Percentiles rank a stretch among this genome's conserved stretches.
These are phyloP conservation scores for Leccinum solheimii DNA, from an alignment of 1,284 basidiomycete genomes.

Conservation along the genomic window DNA sequence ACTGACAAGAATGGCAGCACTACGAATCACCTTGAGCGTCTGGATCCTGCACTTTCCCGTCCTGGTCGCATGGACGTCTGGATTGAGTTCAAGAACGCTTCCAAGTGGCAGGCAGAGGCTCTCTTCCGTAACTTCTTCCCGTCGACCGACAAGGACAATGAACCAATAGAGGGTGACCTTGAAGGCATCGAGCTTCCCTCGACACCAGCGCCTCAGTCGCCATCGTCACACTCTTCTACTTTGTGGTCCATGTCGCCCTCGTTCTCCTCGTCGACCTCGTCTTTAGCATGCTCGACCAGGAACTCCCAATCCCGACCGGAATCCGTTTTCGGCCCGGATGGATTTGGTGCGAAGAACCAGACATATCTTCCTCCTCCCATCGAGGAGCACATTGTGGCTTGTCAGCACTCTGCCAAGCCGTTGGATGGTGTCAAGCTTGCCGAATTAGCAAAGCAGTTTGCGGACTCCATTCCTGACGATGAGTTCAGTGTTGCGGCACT, in stretches of 20 bases:
- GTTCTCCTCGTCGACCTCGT: conserved; percentile 37
- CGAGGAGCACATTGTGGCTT: conserved; percentile 56
- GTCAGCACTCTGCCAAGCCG: conserved; percentile 61
- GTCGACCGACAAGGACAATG: conserved; percentile 52
- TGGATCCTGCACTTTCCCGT: conserved; percentile 80
- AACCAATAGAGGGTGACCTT: conserved; percentile 49
- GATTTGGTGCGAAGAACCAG: conserved; percentile 57
- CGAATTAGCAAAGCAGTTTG: conserved; percentile 68
- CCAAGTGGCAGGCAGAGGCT: conserved; percentile 77
- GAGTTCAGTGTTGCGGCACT: conserved; percentile 84
- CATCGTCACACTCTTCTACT: conserved; percentile 34
- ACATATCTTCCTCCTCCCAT: conserved; percentile 64
- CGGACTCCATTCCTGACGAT: conserved; percentile 72
- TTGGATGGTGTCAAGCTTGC: conserved; percentile 62
- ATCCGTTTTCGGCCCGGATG: conserved; percentile 33
- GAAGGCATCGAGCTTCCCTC: conserved; percentile 49
- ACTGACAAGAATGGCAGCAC: conserved; percentile 44
- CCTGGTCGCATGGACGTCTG: conserved; percentile 90
- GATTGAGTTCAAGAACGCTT: conserved; percentile 85
- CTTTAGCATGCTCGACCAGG: conserved; percentile 32
- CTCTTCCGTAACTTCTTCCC: conserved; percentile 88
- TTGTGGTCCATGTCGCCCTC: conserved; percentile 40
- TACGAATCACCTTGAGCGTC: conserved; percentile 80
- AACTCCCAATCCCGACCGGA: conserved; percentile 30
- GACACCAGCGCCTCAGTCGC: conserved; percentile 35